Evolutionary conservation across 2,329 filamentous ascomycete species (phyloP).

Genomic region (Claviceps maximensis): DNA sequence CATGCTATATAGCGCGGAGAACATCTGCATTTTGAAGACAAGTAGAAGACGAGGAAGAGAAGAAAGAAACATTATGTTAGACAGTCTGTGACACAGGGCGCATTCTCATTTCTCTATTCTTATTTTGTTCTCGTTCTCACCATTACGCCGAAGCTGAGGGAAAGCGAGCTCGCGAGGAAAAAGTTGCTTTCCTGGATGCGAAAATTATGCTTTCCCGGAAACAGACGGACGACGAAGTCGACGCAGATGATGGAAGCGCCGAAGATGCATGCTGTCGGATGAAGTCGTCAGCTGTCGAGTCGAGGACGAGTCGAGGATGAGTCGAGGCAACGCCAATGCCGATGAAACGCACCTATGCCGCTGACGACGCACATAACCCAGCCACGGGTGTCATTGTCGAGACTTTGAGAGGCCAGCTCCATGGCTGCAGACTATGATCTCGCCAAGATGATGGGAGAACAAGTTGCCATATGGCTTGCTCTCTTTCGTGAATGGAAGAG

Average conservation of each 20-base stretch:
- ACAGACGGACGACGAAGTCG: constrained; percentile 59
- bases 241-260: constrained; percentile 80
- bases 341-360: constrained; percentile 42
- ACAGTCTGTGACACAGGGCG: background rate
- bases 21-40: constrained; percentile 48
- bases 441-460: background rate
- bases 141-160: constrained; percentile 93
- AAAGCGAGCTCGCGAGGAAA: constrained; percentile 79
- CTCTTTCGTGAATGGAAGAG: background rate
- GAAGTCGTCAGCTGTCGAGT: background rate
- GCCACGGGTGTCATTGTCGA: constrained; percentile 74
- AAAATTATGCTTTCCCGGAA: constrained; percentile 66
- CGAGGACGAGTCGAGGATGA: background rate
- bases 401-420: constrained; percentile 20
- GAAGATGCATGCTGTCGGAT: constrained; percentile 44
- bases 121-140: constrained; percentile 40
- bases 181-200: constrained; percentile 77
- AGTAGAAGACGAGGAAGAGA: too few species aligned
- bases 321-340: too few species aligned
- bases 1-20: constrained; percentile 88
- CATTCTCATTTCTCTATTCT: too few species aligned
- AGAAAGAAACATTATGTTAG: background rate
- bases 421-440: constrained; percentile 17
- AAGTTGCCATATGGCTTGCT: background rate
- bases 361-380: constrained; percentile 90